Evolutionary conservation across 73 alveolate genomes (phyloP).

Genomic region (Tetrahymena malaccensis): DNA sequence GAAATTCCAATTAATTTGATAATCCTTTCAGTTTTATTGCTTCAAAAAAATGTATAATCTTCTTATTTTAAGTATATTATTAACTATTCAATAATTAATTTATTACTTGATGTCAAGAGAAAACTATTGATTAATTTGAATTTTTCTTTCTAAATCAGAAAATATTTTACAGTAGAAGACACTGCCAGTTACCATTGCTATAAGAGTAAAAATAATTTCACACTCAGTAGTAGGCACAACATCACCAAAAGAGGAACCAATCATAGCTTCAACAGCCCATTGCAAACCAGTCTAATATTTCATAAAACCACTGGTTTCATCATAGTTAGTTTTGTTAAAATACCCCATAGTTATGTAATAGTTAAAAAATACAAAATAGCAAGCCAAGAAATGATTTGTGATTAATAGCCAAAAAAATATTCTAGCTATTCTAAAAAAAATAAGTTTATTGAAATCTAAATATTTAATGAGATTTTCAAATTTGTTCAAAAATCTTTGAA

Average conservation of each 20-base stretch:
- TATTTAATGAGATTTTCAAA: background rate
- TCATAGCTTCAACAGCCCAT: background rate
- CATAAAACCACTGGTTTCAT: background rate
- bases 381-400: background rate
- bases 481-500: background rate
- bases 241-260: background rate
- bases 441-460: background rate
- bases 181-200: background rate
- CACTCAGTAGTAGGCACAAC: background rate
- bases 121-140: background rate
- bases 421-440: background rate
- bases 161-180: background rate
- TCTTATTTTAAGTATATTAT: too few relatives aligned
- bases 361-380: background rate
- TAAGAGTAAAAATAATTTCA: background rate
- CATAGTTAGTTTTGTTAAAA: background rate
- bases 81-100: too few relatives aligned
- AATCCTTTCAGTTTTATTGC: too few relatives aligned
- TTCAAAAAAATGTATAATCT: too few relatives aligned
- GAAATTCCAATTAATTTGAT: too few relatives aligned
- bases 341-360: background rate
- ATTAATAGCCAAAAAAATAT: background rate
- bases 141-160: background rate
- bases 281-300: background rate
- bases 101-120: background rate